phyloP scores from a whole-genome alignment of 768 basidiomycete species.

The Kwoniella mangroviensis region DNA sequence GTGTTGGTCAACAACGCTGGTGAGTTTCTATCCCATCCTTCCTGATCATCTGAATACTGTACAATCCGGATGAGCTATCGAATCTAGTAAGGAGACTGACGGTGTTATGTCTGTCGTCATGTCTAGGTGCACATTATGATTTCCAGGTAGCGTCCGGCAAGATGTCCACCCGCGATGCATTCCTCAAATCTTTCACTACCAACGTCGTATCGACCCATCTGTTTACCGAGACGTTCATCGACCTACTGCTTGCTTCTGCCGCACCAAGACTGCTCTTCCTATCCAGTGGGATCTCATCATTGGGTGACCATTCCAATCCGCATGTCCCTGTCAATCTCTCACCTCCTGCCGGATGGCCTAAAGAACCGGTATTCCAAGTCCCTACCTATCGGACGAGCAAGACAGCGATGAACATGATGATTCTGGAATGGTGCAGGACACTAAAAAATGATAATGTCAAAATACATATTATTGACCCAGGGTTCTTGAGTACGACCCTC shows the following conservation, averaged over 20 bases:
- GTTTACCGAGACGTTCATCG: slow-evolving; percentile 32
- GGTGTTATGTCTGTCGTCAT: not conserved
- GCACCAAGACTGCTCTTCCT: slow-evolving; percentile 32
- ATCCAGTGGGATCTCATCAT: slow-evolving; percentile 21
- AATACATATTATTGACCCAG: slow-evolving; percentile 33
- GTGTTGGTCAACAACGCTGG: slow-evolving; percentile 38
- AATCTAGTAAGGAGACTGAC: too few relatives aligned
- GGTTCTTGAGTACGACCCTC: slow-evolving; percentile 34
- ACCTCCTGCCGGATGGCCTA: slow-evolving; percentile 31
- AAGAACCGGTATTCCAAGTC: slow-evolving; percentile 9
- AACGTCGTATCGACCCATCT: slow-evolving; percentile 38
- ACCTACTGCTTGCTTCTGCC: slow-evolving; percentile 30
- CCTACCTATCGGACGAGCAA: slow-evolving; percentile 34
- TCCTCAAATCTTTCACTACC: slow-evolving; percentile 25
- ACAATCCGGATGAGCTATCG: too few relatives aligned
- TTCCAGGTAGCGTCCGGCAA: slow-evolving; percentile 8
- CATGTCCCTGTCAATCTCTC: slow-evolving; percentile 19
- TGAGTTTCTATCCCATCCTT: not conserved
- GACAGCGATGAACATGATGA: slow-evolving; percentile 46
- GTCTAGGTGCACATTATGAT: slow-evolving; percentile 14
- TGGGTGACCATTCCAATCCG: slow-evolving; percentile 3
- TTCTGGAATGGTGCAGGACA: slow-evolving; percentile 34
- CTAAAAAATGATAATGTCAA: slow-evolving; percentile 39
- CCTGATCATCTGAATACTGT: not conserved
- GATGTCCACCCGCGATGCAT: slow-evolving; percentile 21